Conservation (phyloP, 495 filamentous ascomycete genomes). For the Tuber brumale region DNA sequence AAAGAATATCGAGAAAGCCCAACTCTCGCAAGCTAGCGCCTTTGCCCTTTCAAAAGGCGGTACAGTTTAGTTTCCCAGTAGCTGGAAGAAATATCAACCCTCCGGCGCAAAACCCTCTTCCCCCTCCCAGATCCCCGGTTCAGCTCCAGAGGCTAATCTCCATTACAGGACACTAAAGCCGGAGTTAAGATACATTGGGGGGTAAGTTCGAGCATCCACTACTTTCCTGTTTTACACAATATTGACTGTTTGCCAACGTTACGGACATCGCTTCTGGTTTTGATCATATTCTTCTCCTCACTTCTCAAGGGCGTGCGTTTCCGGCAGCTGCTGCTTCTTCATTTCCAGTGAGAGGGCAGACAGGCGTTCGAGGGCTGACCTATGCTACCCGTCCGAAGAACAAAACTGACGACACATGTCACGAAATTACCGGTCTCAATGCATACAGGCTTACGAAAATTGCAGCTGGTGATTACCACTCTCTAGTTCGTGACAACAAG, state of each 20-base stretch:
- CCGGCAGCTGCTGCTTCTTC: conserved; percentile 68
- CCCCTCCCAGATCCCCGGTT: conserved; percentile 71
- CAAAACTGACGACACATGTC: conserved; percentile 70
- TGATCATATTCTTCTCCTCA: conserved; percentile 79
- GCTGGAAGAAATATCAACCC: conserved; percentile 61
- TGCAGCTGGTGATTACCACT: conserved; percentile 82
- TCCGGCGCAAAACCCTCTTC: conserved; percentile 56
- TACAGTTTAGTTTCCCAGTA: conserved; percentile 76
- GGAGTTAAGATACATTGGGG: conserved; percentile 64
- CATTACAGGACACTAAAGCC: conserved; percentile 69
- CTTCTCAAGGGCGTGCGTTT: conserved; percentile 79
- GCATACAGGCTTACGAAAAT: conserved; percentile 60
- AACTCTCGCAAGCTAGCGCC: conserved; percentile 72
- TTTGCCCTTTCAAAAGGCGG: conserved; percentile 71
- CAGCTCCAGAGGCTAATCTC: conserved; percentile 52
- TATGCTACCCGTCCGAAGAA: conserved; percentile 67
- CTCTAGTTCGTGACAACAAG: conserved; percentile 63
- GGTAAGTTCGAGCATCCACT: conserved; percentile 26
- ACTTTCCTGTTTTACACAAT: neutral
- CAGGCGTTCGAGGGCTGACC: conserved; percentile 73
- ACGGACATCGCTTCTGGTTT: conserved; percentile 65
- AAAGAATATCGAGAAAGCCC: conserved; percentile 66
- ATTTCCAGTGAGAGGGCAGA: conserved; percentile 76
- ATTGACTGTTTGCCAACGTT: conserved; percentile 43
- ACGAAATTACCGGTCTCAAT: conserved; percentile 64